These are phyloP conservation scores for Penicillium thymicola DNA, from an alignment of 2,329 filamentous ascomycete species.

Conservation along the genomic window DNA sequence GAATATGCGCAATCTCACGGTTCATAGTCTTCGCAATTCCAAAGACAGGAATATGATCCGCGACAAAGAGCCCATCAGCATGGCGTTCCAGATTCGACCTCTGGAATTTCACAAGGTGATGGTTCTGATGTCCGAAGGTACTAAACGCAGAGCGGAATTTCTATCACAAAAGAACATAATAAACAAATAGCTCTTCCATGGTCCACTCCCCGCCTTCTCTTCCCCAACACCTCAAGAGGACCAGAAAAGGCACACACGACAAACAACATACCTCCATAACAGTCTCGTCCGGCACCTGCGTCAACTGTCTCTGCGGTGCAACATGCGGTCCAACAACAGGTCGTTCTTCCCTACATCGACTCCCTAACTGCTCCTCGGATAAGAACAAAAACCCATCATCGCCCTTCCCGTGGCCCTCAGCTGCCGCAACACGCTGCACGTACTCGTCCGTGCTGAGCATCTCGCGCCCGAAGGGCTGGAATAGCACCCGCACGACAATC, in stretches of 20 bases:
- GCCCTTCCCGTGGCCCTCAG: slow-evolving; percentile 22
- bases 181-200: background rate
- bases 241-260: no score
- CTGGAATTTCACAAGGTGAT: slow-evolving; percentile 28
- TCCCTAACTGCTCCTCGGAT: slow-evolving; percentile 13
- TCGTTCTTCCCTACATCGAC: slow-evolving; percentile 15
- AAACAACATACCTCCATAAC: slow-evolving; percentile 24
- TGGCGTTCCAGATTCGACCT: slow-evolving; percentile 26
- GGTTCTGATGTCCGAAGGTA: slow-evolving; percentile 24
- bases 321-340: slow-evolving; percentile 29
- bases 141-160: slow-evolving; percentile 24
- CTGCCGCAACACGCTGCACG: slow-evolving; percentile 20
- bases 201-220: background rate
- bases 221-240: background rate
- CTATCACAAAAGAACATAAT: slow-evolving; percentile 13
- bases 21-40: slow-evolving; percentile 34
- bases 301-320: slow-evolving; percentile 31
- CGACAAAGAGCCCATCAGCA: slow-evolving; percentile 27
- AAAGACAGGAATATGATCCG: slow-evolving; percentile 18
- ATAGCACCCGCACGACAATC: slow-evolving; percentile 25
- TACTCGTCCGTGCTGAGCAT: slow-evolving; percentile 31
- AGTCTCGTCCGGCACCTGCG: slow-evolving; percentile 21
- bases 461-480: slow-evolving; percentile 27
- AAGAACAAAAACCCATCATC: slow-evolving; percentile 21
- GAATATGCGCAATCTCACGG: slow-evolving; percentile 77